phyloP scores from a whole-genome alignment of 2,329 filamentous ascomycete species.

The Paraphaeosphaeria minitans region DNA sequence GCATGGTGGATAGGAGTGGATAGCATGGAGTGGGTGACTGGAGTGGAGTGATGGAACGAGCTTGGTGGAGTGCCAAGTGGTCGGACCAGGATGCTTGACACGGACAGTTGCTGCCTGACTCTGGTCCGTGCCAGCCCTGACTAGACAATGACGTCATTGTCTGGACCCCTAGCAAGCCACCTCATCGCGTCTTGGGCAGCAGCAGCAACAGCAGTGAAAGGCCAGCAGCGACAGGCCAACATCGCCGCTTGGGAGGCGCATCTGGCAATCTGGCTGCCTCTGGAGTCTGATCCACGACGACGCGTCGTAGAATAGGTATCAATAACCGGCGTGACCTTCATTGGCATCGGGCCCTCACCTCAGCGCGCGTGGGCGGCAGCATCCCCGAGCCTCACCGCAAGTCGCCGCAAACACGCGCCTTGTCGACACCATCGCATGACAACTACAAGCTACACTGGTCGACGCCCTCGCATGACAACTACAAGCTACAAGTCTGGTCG shows the following conservation, averaged over 20 bases:
- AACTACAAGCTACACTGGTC: no score
- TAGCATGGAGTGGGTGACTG: no score
- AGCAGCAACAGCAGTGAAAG: no score
- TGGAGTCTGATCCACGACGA: no score
- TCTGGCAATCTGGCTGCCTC: conserved; percentile 10
- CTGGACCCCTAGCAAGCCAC: conserved; percentile 15
- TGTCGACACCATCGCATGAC: no score
- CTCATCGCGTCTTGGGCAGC: conserved; percentile 22
- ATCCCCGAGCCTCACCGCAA: conserved; percentile 27
- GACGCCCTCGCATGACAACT: no score
- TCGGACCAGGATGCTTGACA: conserved; percentile 19
- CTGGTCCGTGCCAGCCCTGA: conserved; percentile 5
- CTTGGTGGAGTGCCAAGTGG: no score
- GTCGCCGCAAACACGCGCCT: no score
- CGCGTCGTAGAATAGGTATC: neutral
- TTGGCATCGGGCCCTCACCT: neutral
- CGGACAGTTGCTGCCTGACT: conserved; percentile 10
- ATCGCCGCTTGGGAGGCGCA: conserved; percentile 15
- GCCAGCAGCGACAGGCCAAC: conserved; percentile 14
- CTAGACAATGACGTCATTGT: conserved; percentile 27
- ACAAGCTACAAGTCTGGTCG: no score
- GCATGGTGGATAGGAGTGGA: no score
- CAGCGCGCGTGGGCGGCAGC: conserved; percentile 13
- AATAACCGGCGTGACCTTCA: neutral
- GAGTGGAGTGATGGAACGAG: no score